Conservation (phyloP, 106 monocot genomes). For the Dendrobium chrysotoxum region DNA sequence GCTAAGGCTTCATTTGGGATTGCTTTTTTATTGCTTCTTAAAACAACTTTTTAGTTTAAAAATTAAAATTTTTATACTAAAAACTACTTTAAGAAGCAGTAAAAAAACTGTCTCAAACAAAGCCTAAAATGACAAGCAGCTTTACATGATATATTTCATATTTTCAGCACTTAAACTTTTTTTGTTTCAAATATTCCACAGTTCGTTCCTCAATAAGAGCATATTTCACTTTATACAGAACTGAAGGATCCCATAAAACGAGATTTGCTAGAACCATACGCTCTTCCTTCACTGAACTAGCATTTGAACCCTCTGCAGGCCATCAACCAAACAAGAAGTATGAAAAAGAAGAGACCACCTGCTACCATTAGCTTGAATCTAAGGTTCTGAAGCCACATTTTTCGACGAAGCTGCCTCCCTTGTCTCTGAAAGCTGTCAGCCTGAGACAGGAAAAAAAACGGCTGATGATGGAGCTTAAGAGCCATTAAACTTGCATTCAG, state of each 20-base stretch:
- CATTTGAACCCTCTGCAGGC: conserved; percentile 71
- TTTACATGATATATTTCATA: too few relatives aligned
- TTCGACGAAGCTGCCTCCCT: conserved; percentile 85
- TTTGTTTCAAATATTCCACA: not conserved
- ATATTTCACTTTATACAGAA: not conserved
- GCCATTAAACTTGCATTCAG: too few relatives aligned
- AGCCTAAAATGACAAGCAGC: not conserved
- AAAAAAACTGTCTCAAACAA: too few relatives aligned
- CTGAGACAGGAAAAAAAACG: conserved; percentile 21
- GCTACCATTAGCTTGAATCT: conserved; percentile 70
- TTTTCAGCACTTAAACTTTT: too few relatives aligned
- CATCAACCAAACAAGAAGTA: conserved; percentile 72
- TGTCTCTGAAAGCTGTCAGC: conserved; percentile 97
- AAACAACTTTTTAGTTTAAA: too few relatives aligned
- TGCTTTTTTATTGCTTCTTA: too few relatives aligned
- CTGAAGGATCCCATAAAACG: not conserved
- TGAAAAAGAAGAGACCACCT: conserved; percentile 28
- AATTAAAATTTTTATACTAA: too few relatives aligned
- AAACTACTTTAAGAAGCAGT: too few relatives aligned
- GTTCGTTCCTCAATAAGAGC: not conserved
- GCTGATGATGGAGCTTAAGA: too few relatives aligned
- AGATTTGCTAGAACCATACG: not conserved
- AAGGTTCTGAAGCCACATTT: conserved; percentile 86
- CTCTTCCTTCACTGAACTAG: not conserved
- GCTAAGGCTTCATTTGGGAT: too few relatives aligned